Percentiles rank a stretch among this genome's conserved stretches.
Evolutionary conservation across 2,329 filamentous ascomycete genomes (phyloP).

Genomic region (Macrophomina pseudophaseolina): DNA sequence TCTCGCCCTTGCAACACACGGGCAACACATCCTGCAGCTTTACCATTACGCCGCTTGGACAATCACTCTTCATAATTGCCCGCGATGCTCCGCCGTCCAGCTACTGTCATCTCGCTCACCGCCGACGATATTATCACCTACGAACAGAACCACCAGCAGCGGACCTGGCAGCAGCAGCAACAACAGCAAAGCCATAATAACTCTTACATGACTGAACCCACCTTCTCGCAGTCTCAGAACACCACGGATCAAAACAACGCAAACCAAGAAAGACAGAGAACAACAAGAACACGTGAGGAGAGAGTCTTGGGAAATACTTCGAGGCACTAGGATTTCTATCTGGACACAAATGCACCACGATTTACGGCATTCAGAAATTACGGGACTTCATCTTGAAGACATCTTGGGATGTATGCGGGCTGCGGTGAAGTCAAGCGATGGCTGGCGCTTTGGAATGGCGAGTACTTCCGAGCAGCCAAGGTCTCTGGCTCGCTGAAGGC

Average conservation of each 20-base stretch:
- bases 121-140: conserved; percentile 73
- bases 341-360: not conserved
- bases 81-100: conserved; percentile 68
- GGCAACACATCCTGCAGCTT: not conserved
- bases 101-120: conserved; percentile 71
- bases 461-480: too few species aligned
- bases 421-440: too few species aligned
- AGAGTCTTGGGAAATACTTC: conserved; percentile 27
- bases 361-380: not conserved
- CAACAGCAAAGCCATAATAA: conserved; percentile 21
- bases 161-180: conserved; percentile 36
- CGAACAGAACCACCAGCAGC: conserved; percentile 63
- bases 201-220: conserved; percentile 25
- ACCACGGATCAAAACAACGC: conserved; percentile 14
- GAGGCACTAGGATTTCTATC: not conserved
- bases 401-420: too few species aligned
- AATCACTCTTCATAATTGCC: not conserved
- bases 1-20: not conserved
- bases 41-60: not conserved
- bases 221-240: conserved; percentile 24
- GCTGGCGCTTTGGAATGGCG: too few species aligned
- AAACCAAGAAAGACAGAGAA: not conserved
- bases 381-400: not conserved
- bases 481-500: too few species aligned
- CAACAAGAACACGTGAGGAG: conserved; percentile 25